Evolutionary conservation across 2,329 filamentous ascomycete genomes (phyloP).

Genomic region (Samsoniella hepiali): DNA sequence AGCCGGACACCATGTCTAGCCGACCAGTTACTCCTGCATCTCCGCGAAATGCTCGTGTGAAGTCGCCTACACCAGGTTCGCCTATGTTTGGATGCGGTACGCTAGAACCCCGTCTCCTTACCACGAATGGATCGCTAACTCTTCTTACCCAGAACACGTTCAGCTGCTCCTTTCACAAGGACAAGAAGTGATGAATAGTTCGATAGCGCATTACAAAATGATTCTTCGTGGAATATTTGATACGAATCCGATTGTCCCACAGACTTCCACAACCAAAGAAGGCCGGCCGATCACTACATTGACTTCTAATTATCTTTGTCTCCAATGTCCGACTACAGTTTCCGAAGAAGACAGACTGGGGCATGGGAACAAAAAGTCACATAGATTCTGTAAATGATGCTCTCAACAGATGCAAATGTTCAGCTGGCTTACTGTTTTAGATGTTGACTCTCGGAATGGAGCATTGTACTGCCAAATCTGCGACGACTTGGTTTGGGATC

Average conservation of each 20-base stretch:
- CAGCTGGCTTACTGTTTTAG: slow-evolving; percentile 42
- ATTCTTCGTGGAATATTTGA: slow-evolving; percentile 70
- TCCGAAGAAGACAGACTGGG: slow-evolving; percentile 61
- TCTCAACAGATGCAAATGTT: neutral
- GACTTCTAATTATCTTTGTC: slow-evolving; percentile 67
- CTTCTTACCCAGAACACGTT: slow-evolving; percentile 59
- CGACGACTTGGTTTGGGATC: slow-evolving; percentile 79
- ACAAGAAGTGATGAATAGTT: slow-evolving; percentile 63
- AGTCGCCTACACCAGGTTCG: slow-evolving; percentile 54
- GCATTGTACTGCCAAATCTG: slow-evolving; percentile 78
- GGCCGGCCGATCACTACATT: slow-evolving; percentile 57
- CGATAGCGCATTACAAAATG: slow-evolving; percentile 68
- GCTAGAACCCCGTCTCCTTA: slow-evolving; percentile 25
- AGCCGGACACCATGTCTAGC: slow-evolving; percentile 38
- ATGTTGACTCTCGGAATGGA: slow-evolving; percentile 73
- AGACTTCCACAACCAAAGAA: slow-evolving; percentile 60
- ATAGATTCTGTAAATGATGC: slow-evolving; percentile 64
- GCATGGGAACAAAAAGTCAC: slow-evolving; percentile 66
- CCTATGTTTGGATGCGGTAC: slow-evolving; percentile 64
- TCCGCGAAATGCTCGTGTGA: slow-evolving; percentile 58
- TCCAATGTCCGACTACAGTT: slow-evolving; percentile 69
- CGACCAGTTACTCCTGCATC: slow-evolving; percentile 50
- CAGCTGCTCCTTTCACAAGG: slow-evolving; percentile 61
- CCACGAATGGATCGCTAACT: slow-evolving; percentile 28
- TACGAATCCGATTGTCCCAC: slow-evolving; percentile 59